Evolutionary conservation across 768 basidiomycete species (phyloP).

Genomic region (Pisolithus microcarpus): DNA sequence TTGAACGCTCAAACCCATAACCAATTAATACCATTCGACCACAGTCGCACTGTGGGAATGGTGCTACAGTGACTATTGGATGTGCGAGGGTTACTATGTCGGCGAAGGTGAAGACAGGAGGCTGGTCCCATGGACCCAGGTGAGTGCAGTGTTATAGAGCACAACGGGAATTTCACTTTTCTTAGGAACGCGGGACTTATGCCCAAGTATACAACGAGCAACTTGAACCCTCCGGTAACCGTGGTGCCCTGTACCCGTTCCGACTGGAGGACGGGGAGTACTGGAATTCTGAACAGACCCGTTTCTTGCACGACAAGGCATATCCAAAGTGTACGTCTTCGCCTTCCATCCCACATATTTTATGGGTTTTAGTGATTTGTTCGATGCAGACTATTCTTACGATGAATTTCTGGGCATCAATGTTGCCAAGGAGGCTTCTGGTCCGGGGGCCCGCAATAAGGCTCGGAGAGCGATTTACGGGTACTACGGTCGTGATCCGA

Average conservation of each 20-base stretch:
- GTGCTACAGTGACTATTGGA: constrained; percentile 24
- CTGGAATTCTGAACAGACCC: constrained; percentile 21
- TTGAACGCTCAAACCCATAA: background rate
- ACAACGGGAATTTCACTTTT: background rate
- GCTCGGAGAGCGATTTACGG: constrained; percentile 17
- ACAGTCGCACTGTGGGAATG: constrained; percentile 27
- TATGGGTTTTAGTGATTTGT: no score
- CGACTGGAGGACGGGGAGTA: constrained; percentile 17
- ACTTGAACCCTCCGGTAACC: constrained; percentile 12
- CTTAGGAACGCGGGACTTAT: constrained; percentile 17
- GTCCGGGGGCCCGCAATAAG: constrained; percentile 7
- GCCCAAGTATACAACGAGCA: constrained; percentile 16
- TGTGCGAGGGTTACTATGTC: constrained; percentile 20
- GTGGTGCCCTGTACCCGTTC: constrained; percentile 15
- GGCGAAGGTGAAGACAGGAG: no score
- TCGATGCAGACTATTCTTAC: constrained; percentile 21
- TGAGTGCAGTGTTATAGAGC: background rate
- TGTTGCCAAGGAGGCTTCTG: constrained; percentile 15
- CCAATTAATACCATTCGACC: background rate
- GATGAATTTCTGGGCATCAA: constrained; percentile 19
- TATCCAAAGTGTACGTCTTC: constrained; percentile 16
- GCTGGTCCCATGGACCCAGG: constrained; percentile 18
- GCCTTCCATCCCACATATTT: background rate
- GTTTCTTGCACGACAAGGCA: constrained; percentile 11
- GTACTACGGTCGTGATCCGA: constrained; percentile 20